phyloP scores from a whole-genome alignment of 768 basidiomycete genomes.

The Rubroboletus pulcherrimus region DNA sequence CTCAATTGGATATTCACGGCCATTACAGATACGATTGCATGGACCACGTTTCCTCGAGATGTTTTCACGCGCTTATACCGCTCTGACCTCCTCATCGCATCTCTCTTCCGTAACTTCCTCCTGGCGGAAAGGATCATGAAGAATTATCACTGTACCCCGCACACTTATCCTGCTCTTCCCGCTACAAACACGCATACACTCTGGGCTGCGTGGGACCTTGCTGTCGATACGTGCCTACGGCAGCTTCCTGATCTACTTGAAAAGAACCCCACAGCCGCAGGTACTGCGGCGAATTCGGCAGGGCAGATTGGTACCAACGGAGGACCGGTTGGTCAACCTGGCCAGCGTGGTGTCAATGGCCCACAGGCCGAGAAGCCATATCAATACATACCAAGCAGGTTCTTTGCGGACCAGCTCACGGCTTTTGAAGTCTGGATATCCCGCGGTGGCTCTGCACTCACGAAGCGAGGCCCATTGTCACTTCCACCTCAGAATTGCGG shows the following conservation, averaged over 20 bases:
- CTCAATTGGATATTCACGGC: constrained; percentile 99
- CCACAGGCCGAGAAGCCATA: constrained; percentile 48
- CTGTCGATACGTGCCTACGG: constrained; percentile 88
- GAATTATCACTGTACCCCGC: constrained; percentile 94
- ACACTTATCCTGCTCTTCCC: constrained; percentile 87
- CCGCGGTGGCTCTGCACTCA: constrained; percentile 82
- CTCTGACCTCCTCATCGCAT: constrained; percentile 93
- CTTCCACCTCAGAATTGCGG: constrained; percentile 49
- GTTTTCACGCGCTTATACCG: constrained; percentile 92
- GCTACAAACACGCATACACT: constrained; percentile 95
- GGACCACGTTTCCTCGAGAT: constrained; percentile 94
- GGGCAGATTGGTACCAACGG: constrained; percentile 8
- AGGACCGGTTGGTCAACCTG: constrained; percentile 17
- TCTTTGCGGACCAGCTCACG: constrained; percentile 94
- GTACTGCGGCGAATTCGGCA: constrained; percentile 21
- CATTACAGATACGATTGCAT: constrained; percentile 98
- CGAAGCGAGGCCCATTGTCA: constrained; percentile 71
- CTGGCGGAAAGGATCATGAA: constrained; percentile 98
- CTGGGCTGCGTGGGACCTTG: constrained; percentile 98
- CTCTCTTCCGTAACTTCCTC: constrained; percentile 95
- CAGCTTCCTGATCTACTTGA: constrained; percentile 84
- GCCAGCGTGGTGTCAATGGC: constrained; percentile 18
- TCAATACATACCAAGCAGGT: constrained; percentile 79
- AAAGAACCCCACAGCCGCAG: constrained; percentile 30
- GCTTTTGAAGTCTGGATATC: constrained; percentile 99